Base-by-base conservation (phyloP, 768 basidiomycete species). In the Mycena polygramma region DNA sequence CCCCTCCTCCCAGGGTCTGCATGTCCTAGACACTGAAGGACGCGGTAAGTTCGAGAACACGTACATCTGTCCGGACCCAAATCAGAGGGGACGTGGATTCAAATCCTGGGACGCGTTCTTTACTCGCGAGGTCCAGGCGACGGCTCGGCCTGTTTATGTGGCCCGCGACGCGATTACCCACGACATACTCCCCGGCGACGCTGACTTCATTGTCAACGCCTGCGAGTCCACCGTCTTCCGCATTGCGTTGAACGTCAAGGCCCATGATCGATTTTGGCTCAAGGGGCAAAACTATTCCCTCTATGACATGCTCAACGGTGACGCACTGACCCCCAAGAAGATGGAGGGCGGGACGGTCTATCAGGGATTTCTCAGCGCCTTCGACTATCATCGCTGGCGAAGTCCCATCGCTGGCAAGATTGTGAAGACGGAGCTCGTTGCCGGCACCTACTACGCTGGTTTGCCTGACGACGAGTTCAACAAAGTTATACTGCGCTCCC, bases 261-360 rank as follows among this genome's bases (percentile, higher is more conserved):
- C 74, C 2, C 76, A 75, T 7, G 88, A 89, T 63, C 73, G 76
- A 41, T 90, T 91, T 78, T 91, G 89, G 89, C 73, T 90, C 77
- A 91, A 92, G 75, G 87, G 83, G 0, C 81, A 39, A 43, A 52
- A 90, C 73, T 92, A 91, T 77, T 91, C 90, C 4, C 86, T 91
- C 51, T 41, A 75, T 11, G 83, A 90, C 73, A 88, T 91, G 79
- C 85, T 91, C 53, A 76, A 83, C 54, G 75, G 81, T 46, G 83
- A 89, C 68, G 69, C 68, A n/a, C 1, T 26, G 20, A 17, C 24
- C 20, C 30, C n/a, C 26, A 37, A 22, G 14, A 24, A 22, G 15
- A 86, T 88, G 70, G 78, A 80, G 15, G 85, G 84, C 7, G 88
- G 84, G 15, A 83, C 81, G 4, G 75, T 83, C 22, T 82, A 85